phyloP scores from a whole-genome alignment of 306 rosid species.

The Cicer judaicum region DNA sequence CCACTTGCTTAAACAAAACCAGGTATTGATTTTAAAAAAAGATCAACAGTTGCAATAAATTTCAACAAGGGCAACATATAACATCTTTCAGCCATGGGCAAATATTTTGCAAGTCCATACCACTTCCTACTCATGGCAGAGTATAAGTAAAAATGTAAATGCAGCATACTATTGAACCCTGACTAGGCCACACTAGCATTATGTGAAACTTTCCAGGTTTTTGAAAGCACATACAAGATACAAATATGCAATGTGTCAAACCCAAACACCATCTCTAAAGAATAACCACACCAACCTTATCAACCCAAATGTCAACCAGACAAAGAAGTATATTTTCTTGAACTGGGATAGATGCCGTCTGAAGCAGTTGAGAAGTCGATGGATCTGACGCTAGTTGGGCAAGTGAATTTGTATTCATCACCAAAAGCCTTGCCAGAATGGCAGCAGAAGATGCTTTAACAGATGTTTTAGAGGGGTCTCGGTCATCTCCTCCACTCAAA shows the following conservation, averaged over 20 bases:
- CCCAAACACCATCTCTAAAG: conserved; percentile 32
- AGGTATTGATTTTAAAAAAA: conserved; percentile 39
- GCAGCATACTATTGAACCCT: conserved; percentile 20
- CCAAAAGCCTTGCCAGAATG: conserved; percentile 91
- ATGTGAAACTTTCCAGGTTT: conserved; percentile 22
- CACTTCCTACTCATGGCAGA: background rate
- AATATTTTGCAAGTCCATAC: background rate
- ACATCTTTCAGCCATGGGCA: conserved; percentile 7
- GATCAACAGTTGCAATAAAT: conserved; percentile 29
- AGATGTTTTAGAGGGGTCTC: conserved; percentile 77
- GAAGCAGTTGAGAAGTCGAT: conserved; percentile 73
- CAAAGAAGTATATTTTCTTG: conserved; percentile 85
- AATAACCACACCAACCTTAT: conserved; percentile 72
- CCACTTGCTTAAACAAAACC: background rate
- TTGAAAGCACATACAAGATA: conserved; percentile 25
- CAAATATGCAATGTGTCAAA: conserved; percentile 25
- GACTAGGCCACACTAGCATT: conserved; percentile 6
- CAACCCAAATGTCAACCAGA: conserved; percentile 93
- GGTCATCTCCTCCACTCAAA: conserved; percentile 90
- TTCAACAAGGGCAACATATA: conserved; percentile 33
- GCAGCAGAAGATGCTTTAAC: conserved; percentile 95
- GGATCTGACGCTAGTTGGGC: conserved; percentile 86
- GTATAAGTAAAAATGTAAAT: conserved; percentile 12
- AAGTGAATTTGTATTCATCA: conserved; percentile 89
- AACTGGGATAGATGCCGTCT: conserved; percentile 64